Conservation (phyloP, 2,329 filamentous ascomycete genomes). For the Aspergillus ibericus region DNA sequence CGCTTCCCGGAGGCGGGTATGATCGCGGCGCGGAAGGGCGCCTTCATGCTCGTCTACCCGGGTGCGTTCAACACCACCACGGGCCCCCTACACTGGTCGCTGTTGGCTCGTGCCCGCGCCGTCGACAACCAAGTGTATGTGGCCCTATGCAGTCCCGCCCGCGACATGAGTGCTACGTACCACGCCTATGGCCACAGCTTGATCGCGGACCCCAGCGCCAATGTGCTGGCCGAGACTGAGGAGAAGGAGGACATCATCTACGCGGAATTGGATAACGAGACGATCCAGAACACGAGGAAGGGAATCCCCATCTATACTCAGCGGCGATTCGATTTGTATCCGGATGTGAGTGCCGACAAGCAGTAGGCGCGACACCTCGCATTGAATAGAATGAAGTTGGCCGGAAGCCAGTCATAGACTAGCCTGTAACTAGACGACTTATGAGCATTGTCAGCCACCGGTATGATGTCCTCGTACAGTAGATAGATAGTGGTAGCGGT, state of each 20-base stretch:
- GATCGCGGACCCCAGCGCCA: conserved; percentile 82
- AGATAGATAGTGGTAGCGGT: background rate
- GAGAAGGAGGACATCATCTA: conserved; percentile 75
- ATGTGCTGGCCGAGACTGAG: conserved; percentile 74
- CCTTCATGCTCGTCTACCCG: conserved; percentile 86
- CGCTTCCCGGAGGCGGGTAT: conserved; percentile 93
- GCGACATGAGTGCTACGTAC: conserved; percentile 75
- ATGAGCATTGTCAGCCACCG: background rate
- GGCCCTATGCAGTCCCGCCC: conserved; percentile 84
- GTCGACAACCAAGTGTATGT: conserved; percentile 96
- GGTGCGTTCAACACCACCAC: conserved; percentile 98
- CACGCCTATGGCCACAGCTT: conserved; percentile 91
- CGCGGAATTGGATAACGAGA: conserved; percentile 66
- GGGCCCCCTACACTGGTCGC: conserved; percentile 84
- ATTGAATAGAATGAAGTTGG: background rate
- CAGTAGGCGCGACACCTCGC: conserved; percentile 11
- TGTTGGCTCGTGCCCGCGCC: conserved; percentile 78
- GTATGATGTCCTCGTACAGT: no score
- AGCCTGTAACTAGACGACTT: background rate
- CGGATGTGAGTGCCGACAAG: conserved; percentile 70
- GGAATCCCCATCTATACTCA: conserved; percentile 83
- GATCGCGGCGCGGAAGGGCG: conserved; percentile 81
- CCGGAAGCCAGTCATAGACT: background rate
- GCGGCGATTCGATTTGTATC: conserved; percentile 92
- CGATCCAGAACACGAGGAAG: conserved; percentile 73